Base-by-base conservation (phyloP, 257 asterid genomes). In the Salvia rosmarinus region DNA sequence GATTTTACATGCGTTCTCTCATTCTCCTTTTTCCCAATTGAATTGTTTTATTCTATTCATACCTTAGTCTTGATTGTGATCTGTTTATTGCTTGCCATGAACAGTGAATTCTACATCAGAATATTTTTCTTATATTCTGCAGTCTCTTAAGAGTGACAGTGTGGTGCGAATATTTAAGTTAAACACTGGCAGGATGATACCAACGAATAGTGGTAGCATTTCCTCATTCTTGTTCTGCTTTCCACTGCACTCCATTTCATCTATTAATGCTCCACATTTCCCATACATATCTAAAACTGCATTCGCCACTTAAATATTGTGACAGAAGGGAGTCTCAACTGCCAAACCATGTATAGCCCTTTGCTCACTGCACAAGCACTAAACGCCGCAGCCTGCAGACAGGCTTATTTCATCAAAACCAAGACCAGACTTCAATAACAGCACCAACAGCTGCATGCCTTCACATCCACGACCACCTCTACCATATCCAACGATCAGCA, bases 111-210 rank as follows among this genome's bases (percentile, higher is more conserved):
- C 50, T 28, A 40, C 59, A 28, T 69, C 40, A 57, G 34, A 50
- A 62, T 52, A 23, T 60, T 34, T 59, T 49, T 56, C 32, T 74
- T 19, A 59, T 81, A 19, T 63, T 80, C 10, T 80, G 79, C 91
- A 92, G 98, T 82, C 93, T 30, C 82, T 92, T 21, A 88, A 82
- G 78, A 85, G 99, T 79, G 96, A 95, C 23, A 72, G 79, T 39
- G 81, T 85, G 67, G 54, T 95, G 77, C 95, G 92, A 60, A 63
- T 90, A 76, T 95, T 95, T 77, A 95, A 91, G 82, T 78, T 95
- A 74, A 95, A 79, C 79, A 88, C 89, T 51, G 99, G 99, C 99
- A 91, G 81, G 97, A 95, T 43, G 99, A 95, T 92, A 56, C 49
- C 35, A 39, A 74, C 76, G 66, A 90, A 90, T 7, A 90, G 76